phyloP scores from a whole-genome alignment of 805 yeast genomes.

The Lachancea cidri region DNA sequence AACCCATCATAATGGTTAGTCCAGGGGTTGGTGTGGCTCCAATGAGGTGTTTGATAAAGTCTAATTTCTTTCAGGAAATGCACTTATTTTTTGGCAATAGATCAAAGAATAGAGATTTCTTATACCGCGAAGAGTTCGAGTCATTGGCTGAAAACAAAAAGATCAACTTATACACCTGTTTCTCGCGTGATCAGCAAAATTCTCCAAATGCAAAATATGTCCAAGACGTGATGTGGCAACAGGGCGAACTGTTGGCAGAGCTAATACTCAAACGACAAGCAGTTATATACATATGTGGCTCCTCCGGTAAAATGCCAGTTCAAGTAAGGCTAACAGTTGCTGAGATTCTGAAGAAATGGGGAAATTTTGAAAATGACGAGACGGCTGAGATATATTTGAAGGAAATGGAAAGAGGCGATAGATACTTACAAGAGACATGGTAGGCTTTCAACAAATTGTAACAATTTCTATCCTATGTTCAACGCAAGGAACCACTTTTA shows the following conservation, averaged over 20 bases:
- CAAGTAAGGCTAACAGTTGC: constrained; percentile 78
- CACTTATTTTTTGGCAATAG: constrained; percentile 75
- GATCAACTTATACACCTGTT: constrained; percentile 41
- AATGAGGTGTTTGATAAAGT: constrained; percentile 62
- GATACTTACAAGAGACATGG: constrained; percentile 91
- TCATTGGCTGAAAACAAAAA: constrained; percentile 30
- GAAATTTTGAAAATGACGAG: constrained; percentile 34
- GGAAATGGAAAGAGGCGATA: constrained; percentile 54
- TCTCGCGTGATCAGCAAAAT: constrained; percentile 43
- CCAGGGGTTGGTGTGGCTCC: constrained; percentile 99
- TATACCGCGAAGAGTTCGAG: constrained; percentile 56
- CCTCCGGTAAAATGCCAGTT: constrained; percentile 90
- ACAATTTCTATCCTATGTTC: too few species aligned
- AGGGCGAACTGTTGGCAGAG: constrained; percentile 45
- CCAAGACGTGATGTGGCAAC: constrained; percentile 61
- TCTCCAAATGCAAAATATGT: constrained; percentile 57
- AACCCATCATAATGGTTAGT: constrained; percentile 66
- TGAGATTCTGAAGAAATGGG: constrained; percentile 49
- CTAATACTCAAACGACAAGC: constrained; percentile 53
- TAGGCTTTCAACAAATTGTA: constrained; percentile 25
- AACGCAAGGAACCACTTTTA: too few species aligned
- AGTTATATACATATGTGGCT: constrained; percentile 78
- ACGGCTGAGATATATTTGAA: constrained; percentile 48
- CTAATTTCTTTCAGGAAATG: constrained; percentile 28
- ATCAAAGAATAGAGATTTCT: constrained; percentile 55